Evolutionary conservation across 129 eudicot genomes (phyloP).

Genomic region (Chrysanthemum makinoi): DNA sequence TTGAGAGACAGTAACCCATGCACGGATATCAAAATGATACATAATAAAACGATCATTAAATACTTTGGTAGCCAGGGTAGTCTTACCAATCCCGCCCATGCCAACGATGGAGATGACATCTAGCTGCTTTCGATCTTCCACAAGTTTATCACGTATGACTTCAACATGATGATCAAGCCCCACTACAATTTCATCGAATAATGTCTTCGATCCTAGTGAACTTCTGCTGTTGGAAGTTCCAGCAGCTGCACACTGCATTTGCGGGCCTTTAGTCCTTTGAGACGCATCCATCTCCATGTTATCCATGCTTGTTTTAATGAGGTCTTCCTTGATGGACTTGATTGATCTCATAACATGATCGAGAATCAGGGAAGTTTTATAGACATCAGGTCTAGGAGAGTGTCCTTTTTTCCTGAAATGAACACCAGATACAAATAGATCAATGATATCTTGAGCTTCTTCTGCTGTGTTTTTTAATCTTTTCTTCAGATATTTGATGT

Average conservation of each 20-base stretch:
- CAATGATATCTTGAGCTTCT: too few species aligned
- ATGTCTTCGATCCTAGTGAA: too few species aligned
- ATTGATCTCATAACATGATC: conserved; percentile 9
- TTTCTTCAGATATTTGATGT: too few species aligned
- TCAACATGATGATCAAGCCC: neutral
- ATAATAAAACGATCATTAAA: neutral
- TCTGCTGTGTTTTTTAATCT: too few species aligned
- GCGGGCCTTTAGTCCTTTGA: neutral
- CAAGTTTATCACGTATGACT: neutral
- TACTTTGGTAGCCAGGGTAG: conserved; percentile 1
- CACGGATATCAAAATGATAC: conserved; percentile 27
- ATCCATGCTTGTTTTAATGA: neutral
- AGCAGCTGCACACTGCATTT: neutral
- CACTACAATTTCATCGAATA: neutral
- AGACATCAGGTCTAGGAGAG: neutral
- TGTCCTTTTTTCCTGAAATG: neutral
- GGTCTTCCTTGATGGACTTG: neutral
- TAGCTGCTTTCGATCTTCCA: neutral
- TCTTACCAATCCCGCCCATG: conserved; percentile 1
- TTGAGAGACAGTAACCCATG: conserved; percentile 37
- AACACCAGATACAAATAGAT: neutral
- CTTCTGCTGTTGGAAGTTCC: neutral
- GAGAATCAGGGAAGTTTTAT: neutral
- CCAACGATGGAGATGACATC: neutral
- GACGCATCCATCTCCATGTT: neutral